Conservation (phyloP, 202 grass and related monocot genomes). For the Zoysia matrella region DNA sequence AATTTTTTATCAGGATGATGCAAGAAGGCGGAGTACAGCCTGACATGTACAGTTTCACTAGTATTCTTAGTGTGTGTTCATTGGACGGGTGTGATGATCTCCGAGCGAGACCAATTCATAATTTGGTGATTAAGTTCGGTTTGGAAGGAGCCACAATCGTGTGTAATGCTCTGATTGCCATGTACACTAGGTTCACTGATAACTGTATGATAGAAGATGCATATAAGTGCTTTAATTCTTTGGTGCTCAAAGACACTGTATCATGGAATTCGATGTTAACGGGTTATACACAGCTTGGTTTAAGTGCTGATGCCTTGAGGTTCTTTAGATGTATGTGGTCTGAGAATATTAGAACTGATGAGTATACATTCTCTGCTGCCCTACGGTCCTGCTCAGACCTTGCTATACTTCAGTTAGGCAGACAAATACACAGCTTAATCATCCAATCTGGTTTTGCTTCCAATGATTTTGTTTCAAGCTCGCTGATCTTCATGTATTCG, state of each 20-base stretch:
- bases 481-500: slow-evolving; percentile 67
- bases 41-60: slow-evolving; percentile 75
- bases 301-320: slow-evolving; percentile 53
- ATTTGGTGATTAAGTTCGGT: slow-evolving; percentile 52
- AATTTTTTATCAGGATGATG: slow-evolving; percentile 59
- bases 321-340: slow-evolving; percentile 60
- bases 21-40: slow-evolving; percentile 28
- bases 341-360: slow-evolving; percentile 40
- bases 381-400: slow-evolving; percentile 66
- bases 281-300: slow-evolving; percentile 61
- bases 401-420: slow-evolving; percentile 62
- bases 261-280: slow-evolving; percentile 79
- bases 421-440: slow-evolving; percentile 60
- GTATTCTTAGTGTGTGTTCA: slow-evolving; percentile 55
- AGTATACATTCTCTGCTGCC: slow-evolving; percentile 63
- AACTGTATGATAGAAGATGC: slow-evolving; percentile 63
- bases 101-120: slow-evolving; percentile 50
- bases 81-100: slow-evolving; percentile 17
- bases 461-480: slow-evolving; percentile 71
- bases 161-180: slow-evolving; percentile 65
- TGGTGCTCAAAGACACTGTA: slow-evolving; percentile 55
- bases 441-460: slow-evolving; percentile 51
- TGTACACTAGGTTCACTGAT: slow-evolving; percentile 54
- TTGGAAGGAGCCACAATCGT: slow-evolving; percentile 49
- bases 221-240: slow-evolving; percentile 46